Conservation (phyloP, 352 stramenopile species). For the Phytopythium mirpurense region DNA sequence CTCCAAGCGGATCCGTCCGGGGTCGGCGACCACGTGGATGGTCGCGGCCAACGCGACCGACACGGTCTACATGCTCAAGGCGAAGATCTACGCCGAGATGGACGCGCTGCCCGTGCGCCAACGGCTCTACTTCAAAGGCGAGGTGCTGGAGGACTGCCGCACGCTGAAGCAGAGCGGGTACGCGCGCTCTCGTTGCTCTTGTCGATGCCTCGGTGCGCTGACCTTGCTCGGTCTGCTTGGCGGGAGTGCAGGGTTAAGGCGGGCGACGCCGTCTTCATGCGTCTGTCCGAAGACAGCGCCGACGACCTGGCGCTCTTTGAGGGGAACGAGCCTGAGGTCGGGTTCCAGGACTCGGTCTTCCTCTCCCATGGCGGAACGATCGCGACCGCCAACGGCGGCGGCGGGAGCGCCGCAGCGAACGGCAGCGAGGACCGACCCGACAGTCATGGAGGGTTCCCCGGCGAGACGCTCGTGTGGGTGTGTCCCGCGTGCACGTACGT, state of each 20-base stretch:
- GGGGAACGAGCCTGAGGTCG: constrained; percentile 52
- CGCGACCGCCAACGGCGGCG: background rate
- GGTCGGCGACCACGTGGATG: constrained; percentile 38
- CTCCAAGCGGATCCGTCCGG: constrained; percentile 56
- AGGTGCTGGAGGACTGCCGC: constrained; percentile 41
- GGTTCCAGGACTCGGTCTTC: constrained; percentile 73
- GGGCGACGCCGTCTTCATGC: constrained; percentile 70
- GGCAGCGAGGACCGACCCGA: no score
- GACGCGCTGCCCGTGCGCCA: constrained; percentile 66
- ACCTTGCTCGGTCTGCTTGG: background rate
- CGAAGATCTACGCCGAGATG: constrained; percentile 68
- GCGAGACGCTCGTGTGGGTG: constrained; percentile 50
- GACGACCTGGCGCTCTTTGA: constrained; percentile 55
- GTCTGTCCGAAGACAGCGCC: constrained; percentile 44
- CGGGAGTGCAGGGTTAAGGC: constrained; percentile 51
- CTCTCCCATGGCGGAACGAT: constrained; percentile 19
- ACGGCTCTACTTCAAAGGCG: constrained; percentile 62
- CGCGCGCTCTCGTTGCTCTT: background rate
- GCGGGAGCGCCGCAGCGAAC: background rate
- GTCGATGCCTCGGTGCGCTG: background rate
- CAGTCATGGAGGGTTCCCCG: no score
- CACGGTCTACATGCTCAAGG: constrained; percentile 72
- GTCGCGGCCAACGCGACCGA: constrained; percentile 57
- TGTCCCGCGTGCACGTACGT: constrained; percentile 71
- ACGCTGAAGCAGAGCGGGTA: constrained; percentile 69